A percentile compares a stretch with the other conserved stretches of the same genome.
phyloP scores from a whole-genome alignment of 2,329 filamentous ascomycete species.

The Periconia digitata region DNA sequence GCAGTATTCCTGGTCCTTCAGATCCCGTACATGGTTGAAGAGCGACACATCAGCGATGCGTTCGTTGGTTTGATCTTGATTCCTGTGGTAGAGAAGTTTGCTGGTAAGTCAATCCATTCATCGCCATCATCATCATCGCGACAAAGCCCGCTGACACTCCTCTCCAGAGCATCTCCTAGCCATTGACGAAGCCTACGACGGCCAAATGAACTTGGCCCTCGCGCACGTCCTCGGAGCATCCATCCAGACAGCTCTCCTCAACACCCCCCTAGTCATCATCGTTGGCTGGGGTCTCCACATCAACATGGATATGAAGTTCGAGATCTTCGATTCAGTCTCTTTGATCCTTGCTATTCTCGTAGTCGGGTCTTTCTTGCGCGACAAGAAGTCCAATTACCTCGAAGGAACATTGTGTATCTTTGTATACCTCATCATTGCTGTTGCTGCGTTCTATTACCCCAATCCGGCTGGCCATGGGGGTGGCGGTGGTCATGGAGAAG shows the following conservation, averaged over 20 bases:
- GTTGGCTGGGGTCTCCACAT: constrained; percentile 77
- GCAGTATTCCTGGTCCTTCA: constrained; percentile 73
- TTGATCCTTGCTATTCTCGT: constrained; percentile 83
- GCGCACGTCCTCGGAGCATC: constrained; percentile 85
- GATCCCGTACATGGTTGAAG: constrained; percentile 63
- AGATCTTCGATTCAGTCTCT: constrained; percentile 81
- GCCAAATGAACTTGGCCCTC: constrained; percentile 81
- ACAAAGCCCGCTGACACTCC: constrained; percentile 4
- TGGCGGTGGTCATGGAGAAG: neutral
- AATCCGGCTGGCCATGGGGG: constrained; percentile 43
- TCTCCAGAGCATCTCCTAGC: constrained; percentile 73
- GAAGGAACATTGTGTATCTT: constrained; percentile 81
- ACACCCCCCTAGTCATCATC: constrained; percentile 79
- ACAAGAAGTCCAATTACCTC: constrained; percentile 87
- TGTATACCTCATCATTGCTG: constrained; percentile 64
- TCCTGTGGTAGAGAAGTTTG: constrained; percentile 81
- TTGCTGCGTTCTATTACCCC: constrained; percentile 64
- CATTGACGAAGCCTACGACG: constrained; percentile 81
- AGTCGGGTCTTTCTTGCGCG: constrained; percentile 82
- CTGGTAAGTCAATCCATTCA: constrained; percentile 39
- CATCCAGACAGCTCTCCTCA: constrained; percentile 86
- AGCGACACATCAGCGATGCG: constrained; percentile 50
- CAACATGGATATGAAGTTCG: constrained; percentile 78
- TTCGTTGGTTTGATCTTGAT: constrained; percentile 75
- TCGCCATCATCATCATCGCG: neutral